Evolutionary conservation across 106 monocot genomes (phyloP).

Genomic region (Dioscorea zingiberensis): DNA sequence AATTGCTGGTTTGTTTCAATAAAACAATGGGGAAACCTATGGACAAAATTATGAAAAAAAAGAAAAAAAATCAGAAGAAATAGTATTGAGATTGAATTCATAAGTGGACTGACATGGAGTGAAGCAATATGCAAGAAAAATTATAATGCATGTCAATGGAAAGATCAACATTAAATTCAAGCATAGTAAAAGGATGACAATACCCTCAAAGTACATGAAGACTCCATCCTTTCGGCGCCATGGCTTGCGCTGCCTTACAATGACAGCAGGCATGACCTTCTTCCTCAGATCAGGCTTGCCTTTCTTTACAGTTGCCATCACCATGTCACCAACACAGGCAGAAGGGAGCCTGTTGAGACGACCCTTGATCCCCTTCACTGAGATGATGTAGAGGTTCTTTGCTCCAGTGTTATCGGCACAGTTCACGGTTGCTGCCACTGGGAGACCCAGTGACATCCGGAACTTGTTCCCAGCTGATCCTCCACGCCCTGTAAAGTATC

Average conservation of each 20-base stretch:
- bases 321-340: conserved; percentile 62
- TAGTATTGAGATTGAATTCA: too few relatives aligned
- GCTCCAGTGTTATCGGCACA: conserved; percentile 54
- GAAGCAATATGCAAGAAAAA: too few relatives aligned
- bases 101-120: too few relatives aligned
- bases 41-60: background rate
- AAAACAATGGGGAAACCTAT: too few relatives aligned
- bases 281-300: conserved; percentile 59
- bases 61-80: background rate
- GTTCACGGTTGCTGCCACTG: conserved; percentile 60
- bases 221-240: conserved; percentile 66
- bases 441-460: conserved; percentile 65
- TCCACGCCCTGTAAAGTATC: conserved; percentile 18
- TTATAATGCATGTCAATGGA: too few relatives aligned
- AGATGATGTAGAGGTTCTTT: conserved; percentile 62
- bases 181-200: background rate
- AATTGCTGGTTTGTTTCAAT: too few relatives aligned
- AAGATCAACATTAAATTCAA: too few relatives aligned
- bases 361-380: conserved; percentile 56
- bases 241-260: conserved; percentile 59
- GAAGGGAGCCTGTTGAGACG: conserved; percentile 46
- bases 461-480: conserved; percentile 41
- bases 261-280: conserved; percentile 70
- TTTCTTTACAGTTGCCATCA: conserved; percentile 67
- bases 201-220: conserved; percentile 72